Percentiles rank a stretch among this genome's conserved stretches.
phyloP scores from a whole-genome alignment of 2,329 filamentous ascomycete genomes.

The Penicillium sp. region DNA sequence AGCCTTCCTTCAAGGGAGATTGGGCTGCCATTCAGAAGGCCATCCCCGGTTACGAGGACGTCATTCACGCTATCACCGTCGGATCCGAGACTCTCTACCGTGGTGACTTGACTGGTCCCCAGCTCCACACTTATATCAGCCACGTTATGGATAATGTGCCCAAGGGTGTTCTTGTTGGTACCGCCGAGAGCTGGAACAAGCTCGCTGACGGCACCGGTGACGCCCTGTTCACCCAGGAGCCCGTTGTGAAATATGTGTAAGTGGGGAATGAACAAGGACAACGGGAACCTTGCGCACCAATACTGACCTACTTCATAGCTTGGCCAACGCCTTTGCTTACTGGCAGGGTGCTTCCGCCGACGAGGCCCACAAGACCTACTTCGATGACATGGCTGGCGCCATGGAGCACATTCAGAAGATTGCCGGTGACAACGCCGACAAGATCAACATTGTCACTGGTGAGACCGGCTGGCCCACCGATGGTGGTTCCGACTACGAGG shows the following conservation, averaged over 20 bases:
- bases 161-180: slow-evolving; percentile 58
- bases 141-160: slow-evolving; percentile 59
- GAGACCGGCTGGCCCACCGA: slow-evolving; percentile 67
- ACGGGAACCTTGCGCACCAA: not conserved
- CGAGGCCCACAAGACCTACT: slow-evolving; percentile 62
- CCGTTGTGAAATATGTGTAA: slow-evolving; percentile 59
- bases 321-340: slow-evolving; percentile 71
- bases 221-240: slow-evolving; percentile 54
- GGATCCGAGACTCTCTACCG: slow-evolving; percentile 71
- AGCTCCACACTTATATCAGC: slow-evolving; percentile 62
- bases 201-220: slow-evolving; percentile 67
- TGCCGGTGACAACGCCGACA: slow-evolving; percentile 52
- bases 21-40: slow-evolving; percentile 56
- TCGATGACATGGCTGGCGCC: slow-evolving; percentile 66
- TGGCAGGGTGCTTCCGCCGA: slow-evolving; percentile 64
- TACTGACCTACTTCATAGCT: slow-evolving; percentile 29
- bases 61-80: slow-evolving; percentile 68
- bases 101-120: slow-evolving; percentile 61
- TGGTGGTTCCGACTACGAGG: slow-evolving; percentile 61
- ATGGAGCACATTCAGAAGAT: slow-evolving; percentile 62
- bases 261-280: slow-evolving; percentile 14
- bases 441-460: slow-evolving; percentile 66
- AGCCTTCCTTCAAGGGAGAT: slow-evolving; percentile 59
- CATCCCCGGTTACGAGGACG: slow-evolving; percentile 51
- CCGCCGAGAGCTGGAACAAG: slow-evolving; percentile 73